Base-by-base conservation (phyloP, 352 stramenopile genomes). In the Pythium monospermum region DNA sequence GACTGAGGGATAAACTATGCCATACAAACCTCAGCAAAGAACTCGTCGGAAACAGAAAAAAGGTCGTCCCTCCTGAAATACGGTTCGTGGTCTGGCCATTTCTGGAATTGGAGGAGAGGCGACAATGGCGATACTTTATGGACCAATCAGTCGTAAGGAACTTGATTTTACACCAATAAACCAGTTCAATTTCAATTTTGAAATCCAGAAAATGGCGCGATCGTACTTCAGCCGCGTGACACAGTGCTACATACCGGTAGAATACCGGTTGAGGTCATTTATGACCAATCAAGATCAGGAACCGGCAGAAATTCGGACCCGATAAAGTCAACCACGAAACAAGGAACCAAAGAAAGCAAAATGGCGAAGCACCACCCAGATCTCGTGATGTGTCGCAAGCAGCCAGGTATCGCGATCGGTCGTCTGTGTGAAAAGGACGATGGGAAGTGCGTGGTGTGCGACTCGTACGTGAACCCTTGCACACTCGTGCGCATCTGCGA, bases 341-440 rank as follows among this genome's bases (percentile, higher is more conserved):
- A 66, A 6, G 45, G 7, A 43, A 39, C 16, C 23, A 28, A 53
- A 19, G 16, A 35, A 7, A n/a, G 16, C 16, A 45, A 30, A 6
- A 99, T 99, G 96, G 97, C 97, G 43, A 99, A 99, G 79, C 97
- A 99, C 80, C 97, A 99, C 81, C 96, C 96, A 25, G 97, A 99
- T 75, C 82, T 99, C 39, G 92, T 99, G 49, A 99, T 99, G 95
- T 99, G 97, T 82, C 89, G 97, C 57, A 99, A 99, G 87, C 96
- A 99, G 69, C 96, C 97, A 31, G 97, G 97, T 57, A 95, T 99
- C 61, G 92, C 91, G 8, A 97, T 98, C 70, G 93, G 91, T 26
- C 86, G 96, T 12, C 76, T 99, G 8, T 99, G 97, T 59, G 96
- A 99, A 73, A 99, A 99, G 76, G 94, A 97, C 71, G 97, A 99